A percentile compares a stretch with the other conserved stretches of the same genome.
phyloP scores from a whole-genome alignment of 1,284 basidiomycete genomes.

The Apiotrichum veenhuisii region DNA sequence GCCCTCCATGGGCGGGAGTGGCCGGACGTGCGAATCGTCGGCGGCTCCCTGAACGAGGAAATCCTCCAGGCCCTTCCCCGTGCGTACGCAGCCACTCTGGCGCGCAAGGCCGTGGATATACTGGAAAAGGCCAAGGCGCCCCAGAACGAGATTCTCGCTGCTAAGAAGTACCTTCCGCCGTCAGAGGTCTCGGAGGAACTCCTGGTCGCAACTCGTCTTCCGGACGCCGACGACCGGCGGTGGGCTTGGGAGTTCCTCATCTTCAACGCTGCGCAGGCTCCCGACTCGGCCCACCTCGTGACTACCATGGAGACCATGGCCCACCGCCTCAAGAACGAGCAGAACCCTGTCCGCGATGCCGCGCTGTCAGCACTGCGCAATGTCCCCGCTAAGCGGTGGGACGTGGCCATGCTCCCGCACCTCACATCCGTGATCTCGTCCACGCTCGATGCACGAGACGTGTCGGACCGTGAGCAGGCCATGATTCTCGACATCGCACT shows the following conservation, averaged over 20 bases:
- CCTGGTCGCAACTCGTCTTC: background rate
- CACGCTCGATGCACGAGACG: background rate
- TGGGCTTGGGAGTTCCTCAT: background rate
- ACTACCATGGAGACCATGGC: background rate
- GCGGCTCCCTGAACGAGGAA: background rate
- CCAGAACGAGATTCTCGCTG: background rate
- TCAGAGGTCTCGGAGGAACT: background rate
- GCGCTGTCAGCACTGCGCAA: background rate
- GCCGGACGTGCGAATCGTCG: background rate
- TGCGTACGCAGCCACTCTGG: background rate
- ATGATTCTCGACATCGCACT: background rate
- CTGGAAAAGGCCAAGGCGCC: background rate
- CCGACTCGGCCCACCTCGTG: background rate
- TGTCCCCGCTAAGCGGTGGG: background rate
- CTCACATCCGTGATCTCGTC: background rate
- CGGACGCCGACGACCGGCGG: background rate
- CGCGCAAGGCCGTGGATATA: background rate
- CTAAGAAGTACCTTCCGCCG: background rate
- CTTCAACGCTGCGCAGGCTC: background rate
- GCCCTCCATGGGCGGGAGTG: background rate
- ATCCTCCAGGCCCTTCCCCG: background rate
- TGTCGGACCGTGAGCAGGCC: background rate
- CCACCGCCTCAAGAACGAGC: background rate
- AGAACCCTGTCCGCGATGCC: background rate
- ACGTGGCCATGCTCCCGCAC: background rate